Evolutionary conservation across 257 asterid species (phyloP).

Genomic region (Penstemon davidsonii): DNA sequence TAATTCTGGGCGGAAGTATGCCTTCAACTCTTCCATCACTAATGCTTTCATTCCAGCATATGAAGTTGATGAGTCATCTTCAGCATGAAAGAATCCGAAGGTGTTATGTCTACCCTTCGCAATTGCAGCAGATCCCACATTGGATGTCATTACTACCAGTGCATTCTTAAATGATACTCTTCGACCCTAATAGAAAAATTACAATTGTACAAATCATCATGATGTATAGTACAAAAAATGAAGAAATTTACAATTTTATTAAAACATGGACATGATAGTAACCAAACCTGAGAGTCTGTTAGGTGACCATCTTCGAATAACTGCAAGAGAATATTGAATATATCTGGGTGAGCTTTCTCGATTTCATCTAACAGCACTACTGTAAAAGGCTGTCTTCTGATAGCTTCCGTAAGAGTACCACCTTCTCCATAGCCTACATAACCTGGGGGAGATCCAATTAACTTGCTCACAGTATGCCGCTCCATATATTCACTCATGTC

Average conservation of each 20-base stretch:
- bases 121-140: conserved; percentile 85
- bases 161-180: conserved; percentile 96
- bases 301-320: conserved; percentile 97
- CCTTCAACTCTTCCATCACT: conserved; percentile 86
- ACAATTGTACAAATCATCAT: conserved; percentile 23
- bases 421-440: conserved; percentile 96
- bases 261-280: conserved; percentile 4
- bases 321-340: conserved; percentile 93
- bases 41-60: conserved; percentile 85
- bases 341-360: conserved; percentile 97
- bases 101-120: conserved; percentile 70
- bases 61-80: conserved; percentile 54
- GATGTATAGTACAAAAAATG: neutral
- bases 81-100: conserved; percentile 65
- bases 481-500: conserved; percentile 99
- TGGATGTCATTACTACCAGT: conserved; percentile 90
- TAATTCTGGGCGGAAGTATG: conserved; percentile 93
- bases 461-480: conserved; percentile 95
- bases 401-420: conserved; percentile 93
- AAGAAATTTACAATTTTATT: neutral
- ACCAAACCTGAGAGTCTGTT: conserved; percentile 91
- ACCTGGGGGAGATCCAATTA: conserved; percentile 99
- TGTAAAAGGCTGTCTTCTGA: conserved; percentile 85
- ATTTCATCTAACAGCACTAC: conserved; percentile 93
- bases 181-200: conserved; percentile 63